Percentiles rank a stretch among this genome's conserved stretches.
These are phyloP conservation scores for Gigaspora rosea DNA, from an alignment of 192 early-diverging fungal species.

Conservation along the genomic window DNA sequence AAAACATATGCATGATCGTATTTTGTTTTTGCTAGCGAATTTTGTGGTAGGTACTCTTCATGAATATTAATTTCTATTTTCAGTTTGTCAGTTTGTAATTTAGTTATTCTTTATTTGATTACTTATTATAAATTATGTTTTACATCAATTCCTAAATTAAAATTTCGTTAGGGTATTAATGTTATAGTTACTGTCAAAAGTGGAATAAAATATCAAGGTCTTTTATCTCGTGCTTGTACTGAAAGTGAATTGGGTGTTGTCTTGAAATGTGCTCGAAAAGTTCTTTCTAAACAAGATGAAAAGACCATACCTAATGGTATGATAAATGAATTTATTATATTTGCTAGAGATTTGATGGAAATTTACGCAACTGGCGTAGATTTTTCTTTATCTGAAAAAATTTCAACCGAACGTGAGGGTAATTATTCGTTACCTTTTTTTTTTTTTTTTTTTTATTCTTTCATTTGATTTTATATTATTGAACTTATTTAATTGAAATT, in stretches of 20 bases:
- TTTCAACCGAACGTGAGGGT: conserved; percentile 51
- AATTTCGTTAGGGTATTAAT: conserved; percentile 60
- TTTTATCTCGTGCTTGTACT: conserved; percentile 64
- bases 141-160: not conserved
- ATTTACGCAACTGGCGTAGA: conserved; percentile 57
- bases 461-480: not conserved
- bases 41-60: conserved; percentile 58
- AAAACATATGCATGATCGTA: conserved; percentile 62
- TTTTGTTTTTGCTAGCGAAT: conserved; percentile 65
- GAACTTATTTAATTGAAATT: not conserved
- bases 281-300: conserved; percentile 43
- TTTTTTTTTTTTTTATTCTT: not conserved
- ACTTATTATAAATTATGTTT: not conserved
- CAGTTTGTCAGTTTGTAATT: not conserved
- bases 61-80: not conserved
- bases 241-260: conserved; percentile 66
- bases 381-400: conserved; percentile 47
- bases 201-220: conserved; percentile 66
- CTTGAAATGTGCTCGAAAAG: conserved; percentile 57
- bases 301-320: conserved; percentile 43
- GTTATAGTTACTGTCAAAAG: conserved; percentile 61
- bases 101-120: not conserved
- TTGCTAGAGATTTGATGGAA: conserved; percentile 65
- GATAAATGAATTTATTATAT: conserved; percentile 55
- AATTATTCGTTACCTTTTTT: conserved; percentile 11